Percentiles rank a stretch among this genome's conserved stretches.
These are phyloP conservation scores for Penicillium aurantiogriseum DNA, from an alignment of 2,329 filamentous ascomycete genomes.

Conservation along the genomic window DNA sequence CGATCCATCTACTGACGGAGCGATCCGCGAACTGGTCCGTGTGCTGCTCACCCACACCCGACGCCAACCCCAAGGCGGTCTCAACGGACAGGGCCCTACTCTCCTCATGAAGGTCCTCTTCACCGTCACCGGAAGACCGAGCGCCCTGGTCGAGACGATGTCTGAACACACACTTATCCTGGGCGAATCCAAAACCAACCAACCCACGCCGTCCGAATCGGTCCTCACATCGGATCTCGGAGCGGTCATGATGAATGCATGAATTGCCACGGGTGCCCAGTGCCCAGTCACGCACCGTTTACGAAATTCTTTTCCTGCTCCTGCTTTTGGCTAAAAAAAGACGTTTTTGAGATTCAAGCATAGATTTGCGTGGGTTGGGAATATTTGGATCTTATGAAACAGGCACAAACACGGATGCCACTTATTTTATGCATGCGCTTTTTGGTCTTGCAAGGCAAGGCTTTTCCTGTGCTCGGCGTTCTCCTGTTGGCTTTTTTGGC, in stretches of 20 bases:
- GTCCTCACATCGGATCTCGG: conserved; percentile 30
- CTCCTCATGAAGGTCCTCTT: conserved; percentile 39
- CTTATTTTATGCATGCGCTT: conserved; percentile 7
- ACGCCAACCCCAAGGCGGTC: conserved; percentile 22
- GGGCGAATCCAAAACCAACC: conserved; percentile 25
- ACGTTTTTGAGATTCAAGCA: conserved; percentile 14
- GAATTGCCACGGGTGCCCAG: conserved; percentile 10
- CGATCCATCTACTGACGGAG: conserved; percentile 32
- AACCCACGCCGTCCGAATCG: conserved; percentile 21
- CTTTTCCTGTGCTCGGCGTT: conserved; percentile 3
- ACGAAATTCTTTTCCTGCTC: conserved; percentile 21
- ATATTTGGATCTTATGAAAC: conserved; percentile 12
- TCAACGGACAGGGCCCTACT: conserved; percentile 24
- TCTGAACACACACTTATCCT: conserved; percentile 34
- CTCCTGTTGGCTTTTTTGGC: conserved; percentile 4
- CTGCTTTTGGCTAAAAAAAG: conserved; percentile 14
- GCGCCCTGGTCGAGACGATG: conserved; percentile 33
- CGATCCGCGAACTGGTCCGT: conserved; percentile 35
- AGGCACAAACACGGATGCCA: not conserved
- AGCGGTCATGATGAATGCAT: conserved; percentile 37
- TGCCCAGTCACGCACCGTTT: conserved; percentile 2
- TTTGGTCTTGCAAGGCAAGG: conserved; percentile 1
- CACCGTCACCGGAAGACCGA: conserved; percentile 34
- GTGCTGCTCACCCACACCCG: conserved; percentile 35
- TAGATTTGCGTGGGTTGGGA: conserved; percentile 18